Evolutionary conservation across 257 asterid genomes (phyloP), one percentile per base, ranked within the genome.

Genomic region (Solanum pimpinellifolium): DNA sequence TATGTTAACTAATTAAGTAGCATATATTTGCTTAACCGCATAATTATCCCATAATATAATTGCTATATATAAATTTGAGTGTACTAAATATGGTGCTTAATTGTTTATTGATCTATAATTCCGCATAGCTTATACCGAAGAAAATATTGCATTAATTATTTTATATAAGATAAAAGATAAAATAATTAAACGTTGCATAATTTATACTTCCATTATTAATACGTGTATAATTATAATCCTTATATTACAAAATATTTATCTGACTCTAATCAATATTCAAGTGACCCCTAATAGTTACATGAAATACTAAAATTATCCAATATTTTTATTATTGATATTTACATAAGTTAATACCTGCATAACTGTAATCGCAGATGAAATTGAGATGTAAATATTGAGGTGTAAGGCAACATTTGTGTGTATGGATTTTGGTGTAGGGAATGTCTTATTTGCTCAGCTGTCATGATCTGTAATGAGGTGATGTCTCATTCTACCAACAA

Each of bases 361-460:
- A 70, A 37, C 20, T 37, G 0, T 20, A 74, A 5, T n/a, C 31
- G 11, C 1, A 20, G 4, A 74, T 3, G 20, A 74, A 74, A 31
- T 18, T 73, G 11, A 37, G 18, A 25, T 11, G 23, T 33, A 72
- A 33, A 72, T 33, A 80, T 18, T 80, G 23, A 80, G 44, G 42
- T 80, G 2, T 27, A 78, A 78, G 52, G 85, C 70, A 31, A 25
- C 46, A 81, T 31, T 7, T 66, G 83, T 84, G 29, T 76, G 70
- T 84, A 59, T 83, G 89, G 42, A 62, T 78, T 70, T 86, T 59
- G 75, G 31, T 35, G 62, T n/a, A 74, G 86, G 89, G 85, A 75
- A 68, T 84, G 86, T 74, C 86, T 88, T 90, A 89, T 89, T 91
- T 89, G 85, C 88, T 91, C 90, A 72, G 88, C 91, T 92, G 94